These are phyloP conservation scores for Tetragonia tetragonoides DNA, from an alignment of 148 eudicot genomes.

Conservation along the genomic window DNA sequence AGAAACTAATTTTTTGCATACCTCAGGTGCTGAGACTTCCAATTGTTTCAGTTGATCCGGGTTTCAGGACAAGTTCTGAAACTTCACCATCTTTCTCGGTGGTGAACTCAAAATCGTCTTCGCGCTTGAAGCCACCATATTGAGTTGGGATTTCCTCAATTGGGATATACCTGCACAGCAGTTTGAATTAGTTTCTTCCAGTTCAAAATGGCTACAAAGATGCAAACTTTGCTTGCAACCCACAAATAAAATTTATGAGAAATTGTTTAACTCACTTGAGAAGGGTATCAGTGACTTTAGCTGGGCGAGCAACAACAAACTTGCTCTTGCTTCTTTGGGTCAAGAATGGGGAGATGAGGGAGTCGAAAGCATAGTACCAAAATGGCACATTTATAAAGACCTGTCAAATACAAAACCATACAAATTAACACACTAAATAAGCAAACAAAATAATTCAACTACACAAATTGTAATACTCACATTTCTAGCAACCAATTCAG, in stretches of 20 bases:
- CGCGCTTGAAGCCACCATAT: conserved; percentile 64
- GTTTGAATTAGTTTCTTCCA: not conserved
- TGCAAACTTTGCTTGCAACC: not conserved
- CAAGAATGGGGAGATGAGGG: conserved; percentile 54
- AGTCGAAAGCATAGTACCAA: conserved; percentile 61
- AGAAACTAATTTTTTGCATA: conserved; percentile 4
- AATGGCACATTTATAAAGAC: conserved; percentile 69
- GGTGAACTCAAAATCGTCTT: conserved; percentile 42
- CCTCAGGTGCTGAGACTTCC: conserved; percentile 57
- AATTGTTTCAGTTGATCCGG: conserved; percentile 44
- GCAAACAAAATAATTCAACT: not conserved
- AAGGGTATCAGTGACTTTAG: conserved; percentile 61
- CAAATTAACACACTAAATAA: not conserved
- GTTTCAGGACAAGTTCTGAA: conserved; percentile 43
- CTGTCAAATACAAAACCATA: conserved; percentile 23
- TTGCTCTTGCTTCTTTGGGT: conserved; percentile 74
- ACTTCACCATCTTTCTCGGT: conserved; percentile 34
- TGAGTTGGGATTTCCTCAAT: conserved; percentile 47
- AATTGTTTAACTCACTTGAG: conserved; percentile 44
- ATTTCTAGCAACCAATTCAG: conserved; percentile 68
- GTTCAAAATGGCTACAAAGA: not conserved
- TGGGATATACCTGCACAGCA: conserved; percentile 45
- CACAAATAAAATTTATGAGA: not conserved
- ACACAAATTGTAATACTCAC: conserved; percentile 28
- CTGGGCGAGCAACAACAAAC: conserved; percentile 50